Conservation (phyloP, 331 rosid species). For the Cydonia oblonga region DNA sequence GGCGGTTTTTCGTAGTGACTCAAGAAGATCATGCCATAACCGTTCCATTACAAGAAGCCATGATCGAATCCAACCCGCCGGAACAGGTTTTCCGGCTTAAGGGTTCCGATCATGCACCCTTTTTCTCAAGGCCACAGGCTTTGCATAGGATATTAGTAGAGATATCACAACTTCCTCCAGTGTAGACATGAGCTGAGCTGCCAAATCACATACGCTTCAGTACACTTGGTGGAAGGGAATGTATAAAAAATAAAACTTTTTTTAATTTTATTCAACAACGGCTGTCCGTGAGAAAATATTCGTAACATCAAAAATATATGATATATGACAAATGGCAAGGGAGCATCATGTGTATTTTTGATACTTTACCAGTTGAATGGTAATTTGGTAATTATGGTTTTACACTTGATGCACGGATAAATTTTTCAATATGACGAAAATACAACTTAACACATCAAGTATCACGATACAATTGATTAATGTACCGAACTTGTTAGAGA, state of each 20-base stretch:
- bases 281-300: too few relatives aligned
- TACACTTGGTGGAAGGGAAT: not conserved
- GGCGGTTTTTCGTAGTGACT: constrained; percentile 65
- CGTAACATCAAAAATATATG: too few relatives aligned
- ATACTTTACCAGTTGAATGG: not conserved
- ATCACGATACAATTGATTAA: too few relatives aligned
- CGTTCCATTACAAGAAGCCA: constrained; percentile 41
- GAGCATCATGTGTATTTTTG: too few relatives aligned
- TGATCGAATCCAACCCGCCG: constrained; percentile 57
- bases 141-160: constrained; percentile 70
- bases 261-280: not conserved
- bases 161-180: constrained; percentile 47
- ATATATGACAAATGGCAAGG: too few relatives aligned
- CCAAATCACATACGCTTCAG: not conserved
- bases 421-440: too few relatives aligned
- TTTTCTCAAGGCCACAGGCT: constrained; percentile 96
- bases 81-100: constrained; percentile 58
- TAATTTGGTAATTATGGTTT: not conserved
- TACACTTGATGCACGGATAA: not conserved
- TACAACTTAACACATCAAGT: fast-evolving
- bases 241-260: not conserved
- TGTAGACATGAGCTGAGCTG: not conserved
- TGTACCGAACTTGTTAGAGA: too few relatives aligned
- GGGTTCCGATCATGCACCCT: constrained; percentile 86
- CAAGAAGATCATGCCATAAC: constrained; percentile 74